phyloP scores from a whole-genome alignment of 805 yeast genomes.

The Saturnispora besseyi region DNA sequence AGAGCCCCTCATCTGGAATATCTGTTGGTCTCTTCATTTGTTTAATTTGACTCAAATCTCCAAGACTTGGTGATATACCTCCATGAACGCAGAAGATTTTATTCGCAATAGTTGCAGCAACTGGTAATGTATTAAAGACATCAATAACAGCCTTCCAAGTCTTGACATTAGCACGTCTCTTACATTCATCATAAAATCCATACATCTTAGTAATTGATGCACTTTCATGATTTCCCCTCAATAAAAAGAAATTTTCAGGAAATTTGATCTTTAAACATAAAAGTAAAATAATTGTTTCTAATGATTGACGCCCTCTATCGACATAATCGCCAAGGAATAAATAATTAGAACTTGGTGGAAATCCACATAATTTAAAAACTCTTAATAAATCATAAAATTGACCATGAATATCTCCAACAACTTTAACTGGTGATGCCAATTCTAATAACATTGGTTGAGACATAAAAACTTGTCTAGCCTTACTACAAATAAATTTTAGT shows the following conservation, averaged over 20 bases:
- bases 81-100: conserved; percentile 57
- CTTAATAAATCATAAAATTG: conserved; percentile 47
- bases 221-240: conserved; percentile 51
- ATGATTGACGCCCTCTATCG: conserved; percentile 49
- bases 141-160: conserved; percentile 47
- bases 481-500: conserved; percentile 47
- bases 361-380: conserved; percentile 50
- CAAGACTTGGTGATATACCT: conserved; percentile 67
- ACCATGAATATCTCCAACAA: conserved; percentile 80
- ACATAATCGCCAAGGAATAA: conserved; percentile 52
- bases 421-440: conserved; percentile 69
- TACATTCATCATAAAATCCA: conserved; percentile 55
- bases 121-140: conserved; percentile 49
- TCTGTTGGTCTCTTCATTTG: conserved; percentile 73
- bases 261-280: conserved; percentile 47
- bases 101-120: conserved; percentile 53
- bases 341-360: conserved; percentile 49
- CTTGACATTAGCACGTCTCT: conserved; percentile 38
- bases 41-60: conserved; percentile 57
- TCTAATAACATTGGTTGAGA: conserved; percentile 57
- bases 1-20: conserved; percentile 69
- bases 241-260: conserved; percentile 53
- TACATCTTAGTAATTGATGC: conserved; percentile 52
- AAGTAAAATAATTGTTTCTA: conserved; percentile 45
- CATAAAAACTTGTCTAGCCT: conserved; percentile 50